Evolutionary conservation across 2,329 filamentous ascomycete species (phyloP).

Genomic region (Calonectria henricotiae): DNA sequence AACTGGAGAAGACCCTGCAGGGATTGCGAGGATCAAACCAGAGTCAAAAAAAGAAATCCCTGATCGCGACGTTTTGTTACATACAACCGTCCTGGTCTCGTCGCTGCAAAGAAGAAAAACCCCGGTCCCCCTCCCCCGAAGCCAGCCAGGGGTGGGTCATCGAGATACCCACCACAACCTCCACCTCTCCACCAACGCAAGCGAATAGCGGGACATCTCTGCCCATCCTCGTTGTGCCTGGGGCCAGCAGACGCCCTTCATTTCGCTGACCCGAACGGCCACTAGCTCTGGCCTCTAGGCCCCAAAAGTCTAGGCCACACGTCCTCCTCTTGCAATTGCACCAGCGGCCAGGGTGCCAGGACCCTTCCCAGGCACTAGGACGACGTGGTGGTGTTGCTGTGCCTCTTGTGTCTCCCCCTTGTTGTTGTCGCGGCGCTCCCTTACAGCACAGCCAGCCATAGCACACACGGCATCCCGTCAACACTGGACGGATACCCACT

Average conservation of each 20-base stretch:
- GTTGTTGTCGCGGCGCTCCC: conserved; percentile 23
- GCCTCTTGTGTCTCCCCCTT: conserved; percentile 17
- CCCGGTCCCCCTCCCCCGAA: conserved; percentile 4
- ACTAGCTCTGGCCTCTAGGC: conserved; percentile 24
- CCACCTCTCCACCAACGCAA: conserved; percentile 11
- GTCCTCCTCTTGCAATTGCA: not conserved
- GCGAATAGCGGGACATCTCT: conserved; percentile 30
- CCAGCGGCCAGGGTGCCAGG: conserved; percentile 18
- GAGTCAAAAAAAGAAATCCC: conserved; percentile 18
- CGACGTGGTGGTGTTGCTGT: conserved; percentile 11
- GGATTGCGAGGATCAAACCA: conserved; percentile 20
- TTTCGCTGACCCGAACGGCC: conserved; percentile 45
- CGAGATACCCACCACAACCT: conserved; percentile 31
- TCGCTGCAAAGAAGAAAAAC: not conserved
- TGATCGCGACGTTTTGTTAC: not conserved
- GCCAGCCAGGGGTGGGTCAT: conserved; percentile 29
- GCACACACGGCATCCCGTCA: conserved; percentile 21
- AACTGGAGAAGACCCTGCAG: conserved; percentile 12
- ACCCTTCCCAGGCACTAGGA: conserved; percentile 5
- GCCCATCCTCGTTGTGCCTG: conserved; percentile 31
- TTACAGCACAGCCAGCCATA: conserved; percentile 19
- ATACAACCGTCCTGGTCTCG: not conserved
- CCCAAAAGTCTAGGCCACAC: conserved; percentile 26
- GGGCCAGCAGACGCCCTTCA: conserved; percentile 46
- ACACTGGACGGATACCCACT: conserved; percentile 22